Evolutionary conservation across 2,329 filamentous ascomycete species (phyloP).

Genomic region (Penicillium sp.): DNA sequence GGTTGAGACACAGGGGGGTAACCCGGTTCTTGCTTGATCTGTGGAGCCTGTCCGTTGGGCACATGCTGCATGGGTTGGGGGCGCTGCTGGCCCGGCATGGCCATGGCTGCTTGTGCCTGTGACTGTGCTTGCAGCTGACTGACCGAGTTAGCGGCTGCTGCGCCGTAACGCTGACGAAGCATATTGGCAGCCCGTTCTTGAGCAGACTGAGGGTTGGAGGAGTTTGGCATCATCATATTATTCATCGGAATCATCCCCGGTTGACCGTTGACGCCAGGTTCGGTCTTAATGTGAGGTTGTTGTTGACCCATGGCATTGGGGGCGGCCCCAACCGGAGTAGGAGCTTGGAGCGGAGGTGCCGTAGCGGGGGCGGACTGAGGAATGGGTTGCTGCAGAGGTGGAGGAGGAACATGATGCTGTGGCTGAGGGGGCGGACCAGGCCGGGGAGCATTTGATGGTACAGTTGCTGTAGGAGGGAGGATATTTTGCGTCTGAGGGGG

Average conservation of each 20-base stretch:
- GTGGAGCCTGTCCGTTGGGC: slow-evolving; percentile 34
- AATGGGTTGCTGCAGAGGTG: too few species aligned
- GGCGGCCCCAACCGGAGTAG: slow-evolving; percentile 27
- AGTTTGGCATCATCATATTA: slow-evolving; percentile 25
- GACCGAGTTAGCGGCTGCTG: slow-evolving; percentile 37
- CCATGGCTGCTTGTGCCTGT: slow-evolving; percentile 31
- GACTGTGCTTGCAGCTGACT: slow-evolving; percentile 38
- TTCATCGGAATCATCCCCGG: slow-evolving; percentile 29
- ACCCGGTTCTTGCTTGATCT: slow-evolving; percentile 34
- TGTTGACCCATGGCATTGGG: too few species aligned
- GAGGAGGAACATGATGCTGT: too few species aligned
- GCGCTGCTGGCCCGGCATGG: too few species aligned
- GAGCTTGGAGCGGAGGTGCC: slow-evolving; percentile 29
- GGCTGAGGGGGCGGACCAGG: slow-evolving; percentile 27
- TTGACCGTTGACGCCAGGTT: slow-evolving; percentile 40
- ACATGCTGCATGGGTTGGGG: slow-evolving; percentile 25
- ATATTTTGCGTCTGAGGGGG: slow-evolving; percentile 30
- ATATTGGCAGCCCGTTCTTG: slow-evolving; percentile 48
- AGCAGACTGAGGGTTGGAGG: slow-evolving; percentile 41
- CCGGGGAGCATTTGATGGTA: slow-evolving; percentile 30
- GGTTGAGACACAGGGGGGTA: too few species aligned
- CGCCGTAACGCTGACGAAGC: slow-evolving; percentile 42
- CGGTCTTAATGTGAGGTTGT: slow-evolving; percentile 48
- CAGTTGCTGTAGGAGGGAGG: too few species aligned
- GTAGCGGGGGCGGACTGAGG: too few species aligned